Evolutionary conservation across 768 basidiomycete species (phyloP).

Genomic region (Crucibulum laeve): DNA sequence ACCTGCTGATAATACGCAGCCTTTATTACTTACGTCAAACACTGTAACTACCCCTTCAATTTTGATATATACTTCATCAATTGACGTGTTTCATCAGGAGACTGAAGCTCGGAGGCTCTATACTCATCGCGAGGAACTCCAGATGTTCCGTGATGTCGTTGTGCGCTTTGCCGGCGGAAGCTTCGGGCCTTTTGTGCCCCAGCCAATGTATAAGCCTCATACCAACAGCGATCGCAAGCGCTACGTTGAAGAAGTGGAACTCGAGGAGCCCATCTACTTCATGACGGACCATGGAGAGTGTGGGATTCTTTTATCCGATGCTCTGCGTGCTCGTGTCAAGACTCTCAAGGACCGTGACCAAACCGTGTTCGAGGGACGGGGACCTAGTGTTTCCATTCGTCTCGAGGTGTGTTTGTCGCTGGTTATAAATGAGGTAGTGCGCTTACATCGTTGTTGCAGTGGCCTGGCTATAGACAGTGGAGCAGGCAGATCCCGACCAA

Average conservation of each 20-base stretch:
- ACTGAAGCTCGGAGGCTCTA: conserved; percentile 14
- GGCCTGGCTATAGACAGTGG: conserved; percentile 79
- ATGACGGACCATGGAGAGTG: conserved; percentile 43
- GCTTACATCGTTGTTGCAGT: conserved; percentile 34
- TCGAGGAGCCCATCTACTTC: conserved; percentile 66
- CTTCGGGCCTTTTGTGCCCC: conserved; percentile 57
- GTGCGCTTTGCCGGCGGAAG: conserved; percentile 27
- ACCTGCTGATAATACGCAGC: neutral
- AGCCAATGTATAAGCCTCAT: conserved; percentile 70
- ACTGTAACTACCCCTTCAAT: neutral
- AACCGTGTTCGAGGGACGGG: conserved; percentile 65
- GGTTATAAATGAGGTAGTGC: neutral
- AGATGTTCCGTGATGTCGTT: conserved; percentile 38
- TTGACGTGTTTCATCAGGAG: neutral
- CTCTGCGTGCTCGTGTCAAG: conserved; percentile 54
- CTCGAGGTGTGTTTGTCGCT: conserved; percentile 48
- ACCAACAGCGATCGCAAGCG: conserved; percentile 74
- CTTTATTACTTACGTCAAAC: neutral
- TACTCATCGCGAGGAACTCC: conserved; percentile 40
- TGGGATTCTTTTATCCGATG: conserved; percentile 63
- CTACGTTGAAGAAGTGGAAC: conserved; percentile 66
- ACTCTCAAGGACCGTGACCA: conserved; percentile 56
- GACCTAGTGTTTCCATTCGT: conserved; percentile 77
- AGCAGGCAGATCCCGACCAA: conserved; percentile 79
- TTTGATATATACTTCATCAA: neutral